Percentiles rank a stretch among this genome's conserved stretches.
phyloP scores from a whole-genome alignment of 148 eudicot genomes.

The Limonium bicolor region DNA sequence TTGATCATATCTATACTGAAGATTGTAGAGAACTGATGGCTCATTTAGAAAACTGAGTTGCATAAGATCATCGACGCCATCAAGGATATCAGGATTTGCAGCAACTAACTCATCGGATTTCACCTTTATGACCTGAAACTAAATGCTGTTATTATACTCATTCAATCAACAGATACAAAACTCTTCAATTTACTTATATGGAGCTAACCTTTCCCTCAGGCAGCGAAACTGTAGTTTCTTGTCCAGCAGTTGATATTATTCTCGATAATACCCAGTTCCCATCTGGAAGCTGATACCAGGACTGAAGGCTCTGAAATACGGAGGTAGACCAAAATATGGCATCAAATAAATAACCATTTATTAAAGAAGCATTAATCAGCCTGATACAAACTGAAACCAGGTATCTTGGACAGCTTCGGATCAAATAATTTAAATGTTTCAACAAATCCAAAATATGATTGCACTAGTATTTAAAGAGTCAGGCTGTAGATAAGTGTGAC shows the following conservation, averaged over 20 bases:
- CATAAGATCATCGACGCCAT: slow-evolving; percentile 96
- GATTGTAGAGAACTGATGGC: slow-evolving; percentile 83
- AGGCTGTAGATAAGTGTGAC: too few species aligned
- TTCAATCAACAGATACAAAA: background rate
- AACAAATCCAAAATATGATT: background rate
- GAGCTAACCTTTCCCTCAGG: slow-evolving; percentile 62
- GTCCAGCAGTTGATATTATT: slow-evolving; percentile 45
- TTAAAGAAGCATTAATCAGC: background rate
- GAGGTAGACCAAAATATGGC: background rate
- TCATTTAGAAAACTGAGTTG: slow-evolving; percentile 89
- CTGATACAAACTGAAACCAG: background rate
- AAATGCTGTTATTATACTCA: background rate
- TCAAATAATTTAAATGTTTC: too few species aligned
- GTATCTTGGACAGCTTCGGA: background rate
- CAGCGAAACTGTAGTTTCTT: slow-evolving; percentile 48
- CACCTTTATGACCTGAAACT: slow-evolving; percentile 51
- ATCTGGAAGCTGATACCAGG: slow-evolving; percentile 78
- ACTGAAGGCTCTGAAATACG: slow-evolving; percentile 63
- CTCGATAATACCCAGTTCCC: slow-evolving; percentile 88
- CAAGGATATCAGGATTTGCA: slow-evolving; percentile 93
- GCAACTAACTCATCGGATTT: slow-evolving; percentile 44
- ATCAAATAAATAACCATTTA: background rate
- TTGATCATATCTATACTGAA: slow-evolving; percentile 63
- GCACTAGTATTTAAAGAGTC: too few species aligned
- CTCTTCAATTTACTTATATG: background rate